These are phyloP conservation scores for Microdochium bolleyi DNA, from an alignment of 2,329 filamentous ascomycete species.

Conservation along the genomic window DNA sequence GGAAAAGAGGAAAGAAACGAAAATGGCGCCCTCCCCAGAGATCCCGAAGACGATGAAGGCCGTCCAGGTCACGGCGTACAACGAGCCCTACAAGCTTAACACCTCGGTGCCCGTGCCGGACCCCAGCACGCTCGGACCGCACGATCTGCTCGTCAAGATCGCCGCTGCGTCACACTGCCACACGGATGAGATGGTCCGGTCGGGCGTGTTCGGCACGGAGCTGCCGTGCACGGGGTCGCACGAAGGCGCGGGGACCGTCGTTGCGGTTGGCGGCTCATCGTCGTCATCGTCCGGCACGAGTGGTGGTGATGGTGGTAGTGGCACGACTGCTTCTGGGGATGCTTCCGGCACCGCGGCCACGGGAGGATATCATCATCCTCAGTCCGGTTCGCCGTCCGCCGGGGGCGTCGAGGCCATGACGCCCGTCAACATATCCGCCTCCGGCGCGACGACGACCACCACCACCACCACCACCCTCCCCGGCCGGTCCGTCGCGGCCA, in stretches of 20 bases:
- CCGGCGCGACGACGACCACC: no score
- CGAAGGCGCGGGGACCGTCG: conserved; percentile 48
- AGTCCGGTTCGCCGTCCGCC: no score
- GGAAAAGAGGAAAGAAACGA: no score
- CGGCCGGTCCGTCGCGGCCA: no score
- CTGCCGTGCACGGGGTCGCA: conserved; percentile 48
- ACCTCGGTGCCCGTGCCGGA: conserved; percentile 27
- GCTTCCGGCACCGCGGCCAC: background rate
- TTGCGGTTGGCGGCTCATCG: conserved; percentile 33
- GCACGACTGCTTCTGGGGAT: no score
- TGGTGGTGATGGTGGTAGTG: background rate
- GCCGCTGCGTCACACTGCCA: conserved; percentile 55
- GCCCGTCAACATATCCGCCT: no score
- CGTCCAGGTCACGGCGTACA: conserved; percentile 29
- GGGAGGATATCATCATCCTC: no score
- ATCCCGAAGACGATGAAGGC: conserved; percentile 21
- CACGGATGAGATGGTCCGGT: conserved; percentile 48
- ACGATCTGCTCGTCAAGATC: conserved; percentile 53
- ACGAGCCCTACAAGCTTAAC: conserved; percentile 46
- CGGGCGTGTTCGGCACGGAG: conserved; percentile 36
- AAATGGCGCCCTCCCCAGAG: no score
- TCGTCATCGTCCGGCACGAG: conserved; percentile 2
- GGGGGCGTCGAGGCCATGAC: no score
- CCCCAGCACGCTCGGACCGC: conserved; percentile 33
- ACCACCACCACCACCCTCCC: no score